Evolutionary conservation across 2,329 filamentous ascomycete genomes (phyloP).

Genomic region (Orbilia quercus): DNA sequence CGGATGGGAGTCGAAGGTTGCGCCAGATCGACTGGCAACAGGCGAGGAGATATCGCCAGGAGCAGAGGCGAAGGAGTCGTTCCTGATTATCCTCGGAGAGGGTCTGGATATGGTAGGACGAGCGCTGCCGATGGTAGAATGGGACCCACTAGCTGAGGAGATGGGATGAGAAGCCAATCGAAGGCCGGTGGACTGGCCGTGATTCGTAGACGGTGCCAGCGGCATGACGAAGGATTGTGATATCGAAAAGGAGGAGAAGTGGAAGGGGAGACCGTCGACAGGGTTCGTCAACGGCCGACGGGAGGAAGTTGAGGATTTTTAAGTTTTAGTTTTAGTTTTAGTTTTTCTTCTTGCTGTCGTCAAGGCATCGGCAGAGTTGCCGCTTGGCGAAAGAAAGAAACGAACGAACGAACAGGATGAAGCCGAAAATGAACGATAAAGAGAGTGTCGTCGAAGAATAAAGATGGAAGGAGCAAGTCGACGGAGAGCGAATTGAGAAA

Average conservation of each 20-base stretch:
- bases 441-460: too few relatives aligned
- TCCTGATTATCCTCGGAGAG: slow-evolving; percentile 37
- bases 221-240: slow-evolving; percentile 29
- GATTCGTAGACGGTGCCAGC: slow-evolving; percentile 40
- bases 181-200: slow-evolving; percentile 26
- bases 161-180: slow-evolving; percentile 48
- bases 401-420: background rate
- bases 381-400: slow-evolving; percentile 6
- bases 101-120: slow-evolving; percentile 33
- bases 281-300: slow-evolving; percentile 26
- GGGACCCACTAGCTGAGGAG: slow-evolving; percentile 4
- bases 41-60: slow-evolving; percentile 31
- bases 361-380: slow-evolving; percentile 20
- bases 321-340: too few relatives aligned
- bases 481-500: slow-evolving; percentile 20
- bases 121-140: slow-evolving; percentile 14
- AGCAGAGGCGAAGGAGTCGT: slow-evolving; percentile 37
- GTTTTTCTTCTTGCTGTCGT: background rate
- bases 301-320: slow-evolving; percentile 6
- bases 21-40: slow-evolving; percentile 1
- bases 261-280: slow-evolving; percentile 23
- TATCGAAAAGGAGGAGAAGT: background rate
- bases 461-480: slow-evolving; percentile 9
- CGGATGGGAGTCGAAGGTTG: slow-evolving; percentile 21
- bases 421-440: background rate